Percentiles rank a stretch among this genome's conserved stretches.
Evolutionary conservation across 75 land plant genomes (phyloP).

Genomic region (Pinus albicaulis): DNA sequence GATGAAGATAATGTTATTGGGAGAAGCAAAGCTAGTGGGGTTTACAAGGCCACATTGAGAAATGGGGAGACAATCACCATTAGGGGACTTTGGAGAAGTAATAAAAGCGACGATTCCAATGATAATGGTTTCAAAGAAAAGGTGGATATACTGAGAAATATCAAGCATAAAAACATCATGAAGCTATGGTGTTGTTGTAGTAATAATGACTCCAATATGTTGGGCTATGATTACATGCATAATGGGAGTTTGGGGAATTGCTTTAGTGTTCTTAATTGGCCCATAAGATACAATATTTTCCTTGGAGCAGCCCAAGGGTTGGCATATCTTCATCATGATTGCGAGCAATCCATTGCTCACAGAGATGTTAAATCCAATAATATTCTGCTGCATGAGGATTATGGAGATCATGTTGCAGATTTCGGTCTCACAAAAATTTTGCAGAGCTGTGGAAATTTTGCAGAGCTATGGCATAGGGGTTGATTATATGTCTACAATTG

Average conservation of each 20-base stretch:
- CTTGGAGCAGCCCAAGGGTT: conserved; percentile 85
- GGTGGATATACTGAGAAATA: conserved; percentile 80
- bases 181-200: conserved; percentile 80
- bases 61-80: conserved; percentile 76
- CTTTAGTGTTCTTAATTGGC: conserved; percentile 65
- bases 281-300: conserved; percentile 63
- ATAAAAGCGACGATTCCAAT: conserved; percentile 13
- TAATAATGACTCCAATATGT: conserved; percentile 54
- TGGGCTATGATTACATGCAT: conserved; percentile 87
- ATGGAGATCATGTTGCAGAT: conserved; percentile 69
- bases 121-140: conserved; percentile 78
- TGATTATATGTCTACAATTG: conserved; percentile 73
- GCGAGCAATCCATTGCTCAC: conserved; percentile 78
- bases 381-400: conserved; percentile 63
- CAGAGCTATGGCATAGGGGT: conserved; percentile 23
- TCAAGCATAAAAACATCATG: conserved; percentile 87
- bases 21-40: conserved; percentile 77
- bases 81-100: conserved; percentile 65
- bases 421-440: conserved; percentile 74
- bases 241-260: conserved; percentile 90
- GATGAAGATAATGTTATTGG: conserved; percentile 88
- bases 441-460: conserved; percentile 22
- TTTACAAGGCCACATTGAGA: conserved; percentile 67
- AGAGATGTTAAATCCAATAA: conserved; percentile 88
- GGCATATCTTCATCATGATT: conserved; percentile 84